phyloP scores from a whole-genome alignment of 306 rosid genomes.

The Lithocarpus polystachyus region DNA sequence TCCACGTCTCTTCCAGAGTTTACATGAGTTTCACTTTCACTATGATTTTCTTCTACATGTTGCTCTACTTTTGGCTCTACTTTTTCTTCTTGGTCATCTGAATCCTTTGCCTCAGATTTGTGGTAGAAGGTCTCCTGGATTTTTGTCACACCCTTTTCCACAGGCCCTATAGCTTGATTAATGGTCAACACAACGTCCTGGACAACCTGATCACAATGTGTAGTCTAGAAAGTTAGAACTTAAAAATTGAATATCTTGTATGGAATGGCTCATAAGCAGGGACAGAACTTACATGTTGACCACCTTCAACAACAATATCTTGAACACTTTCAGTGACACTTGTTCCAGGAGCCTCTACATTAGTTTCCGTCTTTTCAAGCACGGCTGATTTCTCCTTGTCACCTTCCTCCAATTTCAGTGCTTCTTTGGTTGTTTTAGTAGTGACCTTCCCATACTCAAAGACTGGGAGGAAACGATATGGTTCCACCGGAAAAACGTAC shows the following conservation, averaged over 20 bases:
- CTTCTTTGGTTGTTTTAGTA: conserved; percentile 35
- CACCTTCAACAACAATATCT: conserved; percentile 79
- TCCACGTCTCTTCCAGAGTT: not conserved
- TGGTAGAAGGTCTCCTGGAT: conserved; percentile 69
- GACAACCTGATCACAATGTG: conserved; percentile 53
- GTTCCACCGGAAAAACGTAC: conserved; percentile 60
- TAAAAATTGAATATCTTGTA: not conserved
- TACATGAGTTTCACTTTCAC: conserved; percentile 17
- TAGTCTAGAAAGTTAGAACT: not conserved
- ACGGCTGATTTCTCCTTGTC: conserved; percentile 30
- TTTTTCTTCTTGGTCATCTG: conserved; percentile 41
- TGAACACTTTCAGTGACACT: conserved; percentile 83
- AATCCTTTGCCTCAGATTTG: conserved; percentile 40
- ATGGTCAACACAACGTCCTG: conserved; percentile 81
- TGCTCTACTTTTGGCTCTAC: too few relatives aligned
- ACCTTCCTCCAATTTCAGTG: conserved; percentile 40
- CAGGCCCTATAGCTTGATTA: conserved; percentile 86
- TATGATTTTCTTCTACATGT: conserved; percentile 21
- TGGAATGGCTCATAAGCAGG: not conserved
- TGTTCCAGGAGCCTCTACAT: conserved; percentile 67
- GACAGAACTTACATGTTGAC: conserved; percentile 63
- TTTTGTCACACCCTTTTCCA: conserved; percentile 79
- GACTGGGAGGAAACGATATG: conserved; percentile 49
- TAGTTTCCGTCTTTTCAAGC: conserved; percentile 46
- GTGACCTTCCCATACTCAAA: conserved; percentile 32